Evolutionary conservation across 2,329 filamentous ascomycete genomes (phyloP).

Genomic region (Phyllosticta capitalensis): DNA sequence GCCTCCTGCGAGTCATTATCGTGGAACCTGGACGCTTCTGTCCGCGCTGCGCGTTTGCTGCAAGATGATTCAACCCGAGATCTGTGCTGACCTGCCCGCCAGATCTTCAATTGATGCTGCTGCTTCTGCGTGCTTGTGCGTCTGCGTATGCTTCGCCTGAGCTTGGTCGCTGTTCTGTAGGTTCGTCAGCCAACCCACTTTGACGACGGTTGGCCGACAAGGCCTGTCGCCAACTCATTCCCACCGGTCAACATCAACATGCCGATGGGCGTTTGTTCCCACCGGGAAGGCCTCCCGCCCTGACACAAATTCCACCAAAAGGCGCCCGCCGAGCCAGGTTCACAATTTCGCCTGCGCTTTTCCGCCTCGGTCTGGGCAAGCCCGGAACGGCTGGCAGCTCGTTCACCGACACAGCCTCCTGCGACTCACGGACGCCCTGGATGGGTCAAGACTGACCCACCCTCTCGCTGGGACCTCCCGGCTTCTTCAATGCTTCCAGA

Average conservation of each 20-base stretch:
- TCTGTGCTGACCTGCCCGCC: not conserved
- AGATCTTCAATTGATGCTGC: no score
- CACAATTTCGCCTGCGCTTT: not conserved
- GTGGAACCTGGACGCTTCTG: conserved; percentile 1
- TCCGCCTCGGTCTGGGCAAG: not conserved
- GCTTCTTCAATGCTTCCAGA: conserved; percentile 9
- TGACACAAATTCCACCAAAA: not conserved
- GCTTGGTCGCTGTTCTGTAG: not conserved
- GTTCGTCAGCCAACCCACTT: not conserved
- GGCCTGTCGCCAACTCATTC: not conserved
- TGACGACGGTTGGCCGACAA: not conserved
- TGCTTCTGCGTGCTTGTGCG: not conserved
- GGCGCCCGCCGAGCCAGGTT: not conserved
- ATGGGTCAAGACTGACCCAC: not conserved
- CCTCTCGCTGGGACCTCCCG: conserved; percentile 9
- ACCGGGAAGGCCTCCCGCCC: not conserved
- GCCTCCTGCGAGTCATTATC: conserved; percentile 8
- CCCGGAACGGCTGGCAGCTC: not conserved
- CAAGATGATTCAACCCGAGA: conserved; percentile 1
- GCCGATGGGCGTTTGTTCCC: not conserved
- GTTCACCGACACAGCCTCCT: not conserved
- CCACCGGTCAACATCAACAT: not conserved
- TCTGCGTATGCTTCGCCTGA: conserved; percentile 1
- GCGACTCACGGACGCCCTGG: not conserved
- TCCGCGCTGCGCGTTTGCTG: not conserved